Conservation (phyloP, 225 moss, liverwort and hornwort species). For the Asterella californica region DNA sequence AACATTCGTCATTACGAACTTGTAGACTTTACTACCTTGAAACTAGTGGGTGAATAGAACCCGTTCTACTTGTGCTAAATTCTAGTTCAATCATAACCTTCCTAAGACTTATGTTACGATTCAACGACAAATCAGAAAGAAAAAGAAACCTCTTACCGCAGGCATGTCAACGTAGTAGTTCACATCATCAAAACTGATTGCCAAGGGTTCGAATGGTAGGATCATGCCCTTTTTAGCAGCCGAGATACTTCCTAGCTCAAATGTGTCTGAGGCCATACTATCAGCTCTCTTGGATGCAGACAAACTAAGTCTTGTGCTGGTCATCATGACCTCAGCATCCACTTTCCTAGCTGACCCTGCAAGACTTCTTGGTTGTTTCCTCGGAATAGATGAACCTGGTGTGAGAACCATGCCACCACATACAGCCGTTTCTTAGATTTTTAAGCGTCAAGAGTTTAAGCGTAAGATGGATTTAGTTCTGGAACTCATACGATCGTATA, state of each 20-base stretch:
- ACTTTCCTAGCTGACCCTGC: not conserved
- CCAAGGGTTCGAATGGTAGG: conserved; percentile 68
- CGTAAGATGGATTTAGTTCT: not conserved
- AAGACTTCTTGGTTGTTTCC: conserved; percentile 18
- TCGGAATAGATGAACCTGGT: not conserved
- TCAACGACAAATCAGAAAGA: too few species aligned
- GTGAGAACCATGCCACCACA: not conserved
- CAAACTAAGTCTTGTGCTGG: not conserved
- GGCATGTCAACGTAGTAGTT: conserved; percentile 63
- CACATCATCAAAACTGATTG: conserved; percentile 68
- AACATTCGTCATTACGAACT: not conserved
- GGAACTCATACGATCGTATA: too few species aligned
- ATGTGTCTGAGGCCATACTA: not conserved
- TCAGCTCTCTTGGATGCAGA: not conserved
- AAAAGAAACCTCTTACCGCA: conserved; percentile 14
- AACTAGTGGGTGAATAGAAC: too few species aligned
- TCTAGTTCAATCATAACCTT: too few species aligned
- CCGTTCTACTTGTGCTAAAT: too few species aligned
- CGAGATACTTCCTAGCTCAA: not conserved
- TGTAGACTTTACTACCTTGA: not conserved
- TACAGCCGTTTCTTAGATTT: not conserved
- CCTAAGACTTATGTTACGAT: too few species aligned
- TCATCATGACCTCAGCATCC: conserved; percentile 3
- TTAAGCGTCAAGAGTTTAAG: not conserved
- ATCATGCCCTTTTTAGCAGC: conserved; percentile 59